Conservation (phyloP, 768 basidiomycete species). For the Tephrocybe sp. region DNA sequence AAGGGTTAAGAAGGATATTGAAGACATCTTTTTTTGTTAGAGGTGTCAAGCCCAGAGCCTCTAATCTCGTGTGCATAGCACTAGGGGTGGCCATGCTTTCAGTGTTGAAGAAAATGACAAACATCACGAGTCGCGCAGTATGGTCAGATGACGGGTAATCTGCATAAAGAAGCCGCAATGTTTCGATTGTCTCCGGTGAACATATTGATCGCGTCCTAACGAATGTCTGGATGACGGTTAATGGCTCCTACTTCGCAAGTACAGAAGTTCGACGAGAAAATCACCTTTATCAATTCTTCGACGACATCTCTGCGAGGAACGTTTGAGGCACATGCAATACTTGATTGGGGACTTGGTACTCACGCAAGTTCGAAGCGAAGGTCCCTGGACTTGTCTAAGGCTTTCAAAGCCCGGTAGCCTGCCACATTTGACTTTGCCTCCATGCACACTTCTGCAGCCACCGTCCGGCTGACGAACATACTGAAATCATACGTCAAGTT, state of each 20-base stretch:
- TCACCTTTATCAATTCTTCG: conserved; percentile 66
- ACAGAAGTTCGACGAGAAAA: conserved; percentile 1
- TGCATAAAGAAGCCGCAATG: conserved; percentile 57
- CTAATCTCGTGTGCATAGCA: conserved; percentile 47
- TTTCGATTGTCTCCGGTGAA: conserved; percentile 40
- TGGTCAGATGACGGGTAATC: conserved; percentile 66
- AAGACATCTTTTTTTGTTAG: conserved; percentile 56
- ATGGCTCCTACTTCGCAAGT: conserved; percentile 9
- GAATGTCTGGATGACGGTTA: conserved; percentile 49
- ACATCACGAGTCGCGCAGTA: conserved; percentile 65
- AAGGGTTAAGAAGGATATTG: conserved; percentile 65
- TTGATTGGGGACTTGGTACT: conserved; percentile 17
- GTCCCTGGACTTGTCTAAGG: conserved; percentile 59
- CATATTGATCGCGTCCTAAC: conserved; percentile 66
- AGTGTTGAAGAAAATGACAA: conserved; percentile 62
- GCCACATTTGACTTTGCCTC: conserved; percentile 70
- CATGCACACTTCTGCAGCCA: conserved; percentile 83
- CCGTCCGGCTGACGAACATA: conserved; percentile 80
- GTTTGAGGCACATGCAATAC: not conserved
- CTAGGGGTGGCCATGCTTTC: conserved; percentile 30
- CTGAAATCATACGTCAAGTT: conserved; percentile 30
- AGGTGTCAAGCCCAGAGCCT: conserved; percentile 52
- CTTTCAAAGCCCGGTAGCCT: conserved; percentile 67
- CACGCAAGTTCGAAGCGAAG: conserved; percentile 70
- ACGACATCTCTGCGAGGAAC: conserved; percentile 42